Percentiles rank a stretch among this genome's conserved stretches.
Conservation (phyloP, 176 grass and related monocot species). For the Bonia amplexicaulis region DNA sequence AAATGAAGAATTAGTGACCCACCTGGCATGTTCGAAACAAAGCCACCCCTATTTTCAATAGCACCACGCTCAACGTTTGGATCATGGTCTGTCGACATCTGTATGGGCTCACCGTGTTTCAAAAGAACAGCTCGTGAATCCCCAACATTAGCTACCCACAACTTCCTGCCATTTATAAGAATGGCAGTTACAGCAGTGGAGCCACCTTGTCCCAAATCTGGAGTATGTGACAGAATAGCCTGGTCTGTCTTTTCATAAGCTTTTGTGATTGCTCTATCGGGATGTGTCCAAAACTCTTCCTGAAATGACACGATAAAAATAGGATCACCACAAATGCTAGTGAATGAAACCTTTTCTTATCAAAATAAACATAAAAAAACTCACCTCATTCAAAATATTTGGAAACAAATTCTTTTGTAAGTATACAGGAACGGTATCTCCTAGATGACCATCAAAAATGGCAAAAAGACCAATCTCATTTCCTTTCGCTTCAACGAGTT, state of each 20-base stretch:
- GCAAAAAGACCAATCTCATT: constrained; percentile 66
- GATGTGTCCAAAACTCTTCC: constrained; percentile 90
- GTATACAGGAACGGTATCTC: constrained; percentile 56
- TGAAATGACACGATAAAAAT: constrained; percentile 18
- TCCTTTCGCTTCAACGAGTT: constrained; percentile 40
- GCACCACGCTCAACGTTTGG: constrained; percentile 58
- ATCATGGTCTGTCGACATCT: constrained; percentile 86
- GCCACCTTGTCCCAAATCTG: constrained; percentile 73
- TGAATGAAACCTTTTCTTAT: neutral
- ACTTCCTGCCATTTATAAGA: constrained; percentile 60
- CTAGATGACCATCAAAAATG: constrained; percentile 79
- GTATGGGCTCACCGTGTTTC: constrained; percentile 60
- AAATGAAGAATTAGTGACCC: neutral
- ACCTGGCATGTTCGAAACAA: constrained; percentile 98
- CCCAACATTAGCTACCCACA: constrained; percentile 88
- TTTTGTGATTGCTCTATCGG: constrained; percentile 62
- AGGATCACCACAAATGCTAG: neutral
- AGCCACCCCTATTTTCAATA: constrained; percentile 83
- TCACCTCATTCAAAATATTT: constrained; percentile 67
- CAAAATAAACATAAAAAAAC: constrained; percentile 4
- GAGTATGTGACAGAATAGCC: constrained; percentile 69
- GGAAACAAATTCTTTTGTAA: constrained; percentile 64
- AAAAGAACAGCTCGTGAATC: constrained; percentile 87
- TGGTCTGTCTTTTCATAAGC: constrained; percentile 89
- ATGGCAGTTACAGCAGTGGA: constrained; percentile 91